Percentiles rank a stretch among this genome's conserved stretches.
Evolutionary conservation across 2,329 filamentous ascomycete species (phyloP).

Genomic region (Colletotrichum aenigma): DNA sequence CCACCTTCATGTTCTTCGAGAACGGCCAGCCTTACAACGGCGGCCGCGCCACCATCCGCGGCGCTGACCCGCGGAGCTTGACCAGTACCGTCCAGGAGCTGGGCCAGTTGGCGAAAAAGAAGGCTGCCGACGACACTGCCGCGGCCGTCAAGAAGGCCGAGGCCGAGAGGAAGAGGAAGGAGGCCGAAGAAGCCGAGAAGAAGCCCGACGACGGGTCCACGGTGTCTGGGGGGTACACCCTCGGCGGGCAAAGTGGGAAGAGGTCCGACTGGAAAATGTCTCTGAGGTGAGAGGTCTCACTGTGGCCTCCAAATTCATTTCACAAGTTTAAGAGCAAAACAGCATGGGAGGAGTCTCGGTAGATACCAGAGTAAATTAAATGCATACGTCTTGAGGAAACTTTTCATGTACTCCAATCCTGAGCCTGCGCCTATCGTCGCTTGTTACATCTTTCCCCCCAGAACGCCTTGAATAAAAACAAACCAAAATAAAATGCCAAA

Average conservation of each 20-base stretch:
- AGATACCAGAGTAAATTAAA: not conserved
- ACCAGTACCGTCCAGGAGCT: conserved; percentile 9
- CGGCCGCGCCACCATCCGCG: conserved; percentile 38
- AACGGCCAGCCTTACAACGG: conserved; percentile 51
- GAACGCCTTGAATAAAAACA: not conserved
- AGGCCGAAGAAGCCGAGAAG: not conserved
- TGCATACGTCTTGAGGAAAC: not conserved
- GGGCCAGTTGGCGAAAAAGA: conserved; percentile 26
- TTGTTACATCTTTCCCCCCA: not conserved
- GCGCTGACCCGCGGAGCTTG: conserved; percentile 24
- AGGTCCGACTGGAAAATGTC: conserved; percentile 26
- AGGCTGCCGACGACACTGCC: conserved; percentile 20
- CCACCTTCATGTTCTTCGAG: conserved; percentile 65
- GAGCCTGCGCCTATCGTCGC: not conserved
- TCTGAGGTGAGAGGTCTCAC: not conserved
- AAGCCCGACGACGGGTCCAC: conserved; percentile 13
- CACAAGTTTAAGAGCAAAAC: not conserved
- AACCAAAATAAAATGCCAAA: not conserved
- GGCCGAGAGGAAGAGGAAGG: conserved; percentile 7
- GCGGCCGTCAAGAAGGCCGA: conserved; percentile 32
- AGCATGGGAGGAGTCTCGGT: not conserved
- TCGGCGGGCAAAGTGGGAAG: not conserved
- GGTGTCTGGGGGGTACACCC: conserved; percentile 22
- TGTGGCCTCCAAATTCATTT: not conserved
- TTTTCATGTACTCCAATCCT: not conserved